Percentiles rank a stretch among this genome's conserved stretches.
phyloP scores from a whole-genome alignment of 768 basidiomycete species.

The Russula abietina region DNA sequence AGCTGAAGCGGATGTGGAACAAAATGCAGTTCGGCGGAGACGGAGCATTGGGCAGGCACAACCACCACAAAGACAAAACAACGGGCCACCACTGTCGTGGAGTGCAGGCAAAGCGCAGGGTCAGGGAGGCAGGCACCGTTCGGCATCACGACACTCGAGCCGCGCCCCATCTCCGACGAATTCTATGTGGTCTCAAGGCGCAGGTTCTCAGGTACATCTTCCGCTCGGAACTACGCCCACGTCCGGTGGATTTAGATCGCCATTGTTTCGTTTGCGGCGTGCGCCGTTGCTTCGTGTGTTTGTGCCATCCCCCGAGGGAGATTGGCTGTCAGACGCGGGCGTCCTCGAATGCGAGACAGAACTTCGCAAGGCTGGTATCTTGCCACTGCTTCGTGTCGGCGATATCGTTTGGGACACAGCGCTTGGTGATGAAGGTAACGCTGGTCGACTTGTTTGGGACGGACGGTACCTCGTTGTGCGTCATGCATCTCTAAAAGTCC shows the following conservation, averaged over 20 bases:
- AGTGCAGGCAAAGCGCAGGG: constrained; percentile 20
- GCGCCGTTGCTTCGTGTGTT: constrained; percentile 77
- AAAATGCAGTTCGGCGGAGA: constrained; percentile 12
- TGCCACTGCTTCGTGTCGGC: constrained; percentile 58
- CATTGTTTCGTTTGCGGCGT: constrained; percentile 62
- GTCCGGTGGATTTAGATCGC: constrained; percentile 48
- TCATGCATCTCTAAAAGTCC: constrained; percentile 24
- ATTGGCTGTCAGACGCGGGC: constrained; percentile 79
- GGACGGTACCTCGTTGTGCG: constrained; percentile 82
- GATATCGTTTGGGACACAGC: constrained; percentile 87
- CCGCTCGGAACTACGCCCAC: constrained; percentile 10
- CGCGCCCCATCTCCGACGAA: constrained; percentile 62
- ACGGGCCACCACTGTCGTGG: constrained; percentile 23
- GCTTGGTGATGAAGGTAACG: constrained; percentile 79
- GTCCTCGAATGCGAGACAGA: constrained; percentile 81
- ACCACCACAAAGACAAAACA: constrained; percentile 5
- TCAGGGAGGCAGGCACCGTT: constrained; percentile 8
- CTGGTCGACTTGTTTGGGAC: constrained; percentile 81
- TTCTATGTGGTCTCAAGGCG: constrained; percentile 42
- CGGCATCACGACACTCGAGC: constrained; percentile 44
- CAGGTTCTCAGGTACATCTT: constrained; percentile 30
- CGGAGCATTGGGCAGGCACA: constrained; percentile 16
- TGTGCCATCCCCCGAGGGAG: constrained; percentile 80
- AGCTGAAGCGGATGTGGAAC: constrained; percentile 53
- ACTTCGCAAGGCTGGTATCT: constrained; percentile 60